These are phyloP conservation scores for Agrostemma githago DNA, from an alignment of 148 eudicot species.

Conservation along the genomic window DNA sequence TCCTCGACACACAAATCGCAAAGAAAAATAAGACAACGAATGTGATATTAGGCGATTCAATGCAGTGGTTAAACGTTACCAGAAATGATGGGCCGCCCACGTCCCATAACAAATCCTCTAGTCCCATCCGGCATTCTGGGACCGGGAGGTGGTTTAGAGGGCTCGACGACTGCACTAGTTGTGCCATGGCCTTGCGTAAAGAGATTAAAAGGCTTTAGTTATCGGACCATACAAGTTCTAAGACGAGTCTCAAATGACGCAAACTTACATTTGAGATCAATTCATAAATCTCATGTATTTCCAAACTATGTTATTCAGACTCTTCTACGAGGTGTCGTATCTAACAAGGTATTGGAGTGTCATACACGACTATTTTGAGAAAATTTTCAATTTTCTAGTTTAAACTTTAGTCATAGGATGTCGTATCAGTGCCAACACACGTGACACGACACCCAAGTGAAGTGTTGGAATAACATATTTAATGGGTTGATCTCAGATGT, in stretches of 20 bases:
- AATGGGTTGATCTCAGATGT: not conserved
- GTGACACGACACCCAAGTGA: too few species aligned
- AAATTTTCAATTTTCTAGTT: too few species aligned
- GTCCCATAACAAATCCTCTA: slow-evolving; percentile 81
- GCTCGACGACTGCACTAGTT: slow-evolving; percentile 39
- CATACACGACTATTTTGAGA: too few species aligned
- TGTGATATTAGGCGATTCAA: not conserved
- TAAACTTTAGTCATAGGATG: too few species aligned
- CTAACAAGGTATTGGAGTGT: too few species aligned
- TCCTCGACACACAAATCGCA: slow-evolving; percentile 6
- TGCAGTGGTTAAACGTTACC: slow-evolving; percentile 11
- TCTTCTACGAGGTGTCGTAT: too few species aligned
- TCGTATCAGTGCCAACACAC: too few species aligned
- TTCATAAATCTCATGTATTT: too few species aligned
- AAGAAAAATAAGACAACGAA: slow-evolving; percentile 1
- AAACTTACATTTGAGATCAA: not conserved
- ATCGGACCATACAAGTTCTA: too few species aligned
- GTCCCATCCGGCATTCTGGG: slow-evolving; percentile 97
- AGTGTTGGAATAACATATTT: too few species aligned
- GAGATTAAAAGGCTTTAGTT: not conserved
- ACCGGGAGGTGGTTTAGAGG: slow-evolving; percentile 75
- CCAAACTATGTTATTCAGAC: too few species aligned
- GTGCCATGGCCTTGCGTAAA: slow-evolving; percentile 56
- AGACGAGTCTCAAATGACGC: not conserved
- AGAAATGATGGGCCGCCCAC: slow-evolving; percentile 57